Conservation (phyloP, 352 stramenopile genomes). For the Pythium phragmitis region DNA sequence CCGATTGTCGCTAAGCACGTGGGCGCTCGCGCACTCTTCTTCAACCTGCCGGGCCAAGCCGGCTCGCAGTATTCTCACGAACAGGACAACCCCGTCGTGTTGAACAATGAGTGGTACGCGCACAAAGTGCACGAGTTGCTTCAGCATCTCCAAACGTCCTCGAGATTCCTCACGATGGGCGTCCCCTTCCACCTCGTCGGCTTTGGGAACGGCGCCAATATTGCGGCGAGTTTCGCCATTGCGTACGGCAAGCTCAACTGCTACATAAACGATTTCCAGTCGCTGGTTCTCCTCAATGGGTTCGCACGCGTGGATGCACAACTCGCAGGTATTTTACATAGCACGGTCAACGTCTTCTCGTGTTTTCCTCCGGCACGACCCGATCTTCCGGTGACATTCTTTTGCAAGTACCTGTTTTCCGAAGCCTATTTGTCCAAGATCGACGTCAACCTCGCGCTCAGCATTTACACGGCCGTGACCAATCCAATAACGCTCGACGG, state of each 20-base stretch:
- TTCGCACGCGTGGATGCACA: conserved; percentile 59
- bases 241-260: conserved; percentile 36
- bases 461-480: conserved; percentile 92
- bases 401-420: conserved; percentile 91
- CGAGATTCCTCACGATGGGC: conserved; percentile 61
- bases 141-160: conserved; percentile 63
- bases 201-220: conserved; percentile 87
- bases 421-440: conserved; percentile 86
- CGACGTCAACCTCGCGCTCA: conserved; percentile 86
- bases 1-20: conserved; percentile 73
- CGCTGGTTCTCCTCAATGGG: conserved; percentile 38
- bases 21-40: conserved; percentile 84
- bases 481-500: conserved; percentile 91
- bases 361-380: conserved; percentile 76
- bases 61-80: conserved; percentile 53
- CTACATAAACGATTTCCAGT: conserved; percentile 59
- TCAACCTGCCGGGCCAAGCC: conserved; percentile 91
- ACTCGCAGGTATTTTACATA: conserved; percentile 76
- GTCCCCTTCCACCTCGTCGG: conserved; percentile 87
- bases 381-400: conserved; percentile 88
- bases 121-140: conserved; percentile 86
- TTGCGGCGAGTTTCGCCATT: conserved; percentile 70
- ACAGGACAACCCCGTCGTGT: conserved; percentile 19
- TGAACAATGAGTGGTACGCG: conserved; percentile 89
- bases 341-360: conserved; percentile 78